Conservation (phyloP, 1,284 basidiomycete species). For the Phylloporus gajari region DNA sequence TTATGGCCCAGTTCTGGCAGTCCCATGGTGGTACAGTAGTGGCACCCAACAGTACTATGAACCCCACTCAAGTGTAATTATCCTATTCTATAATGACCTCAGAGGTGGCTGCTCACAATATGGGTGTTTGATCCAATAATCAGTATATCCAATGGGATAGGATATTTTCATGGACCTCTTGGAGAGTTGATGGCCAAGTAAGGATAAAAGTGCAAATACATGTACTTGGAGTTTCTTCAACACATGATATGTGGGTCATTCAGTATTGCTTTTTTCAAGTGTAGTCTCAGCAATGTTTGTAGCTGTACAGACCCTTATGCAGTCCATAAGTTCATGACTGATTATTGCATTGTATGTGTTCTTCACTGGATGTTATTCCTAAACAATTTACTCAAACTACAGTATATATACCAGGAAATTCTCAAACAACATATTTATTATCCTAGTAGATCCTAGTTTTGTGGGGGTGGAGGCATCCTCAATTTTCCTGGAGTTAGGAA, state of each 20-base stretch:
- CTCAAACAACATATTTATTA: slow-evolving; percentile 63
- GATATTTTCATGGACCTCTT: slow-evolving; percentile 58
- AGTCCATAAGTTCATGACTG: slow-evolving; percentile 54
- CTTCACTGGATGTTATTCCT: slow-evolving; percentile 9
- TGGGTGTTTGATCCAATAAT: slow-evolving; percentile 12
- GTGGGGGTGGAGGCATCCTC: slow-evolving; percentile 66
- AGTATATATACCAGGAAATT: slow-evolving; percentile 64
- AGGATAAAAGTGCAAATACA: slow-evolving; percentile 57
- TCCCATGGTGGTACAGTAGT: slow-evolving; percentile 33
- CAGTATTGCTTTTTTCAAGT: background rate
- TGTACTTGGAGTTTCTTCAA: slow-evolving; percentile 46
- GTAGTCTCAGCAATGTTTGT: slow-evolving; percentile 17
- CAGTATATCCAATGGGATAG: slow-evolving; percentile 59
- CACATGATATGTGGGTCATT: slow-evolving; percentile 48
- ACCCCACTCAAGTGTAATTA: slow-evolving; percentile 24
- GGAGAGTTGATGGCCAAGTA: slow-evolving; percentile 50
- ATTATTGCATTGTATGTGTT: slow-evolving; percentile 56
- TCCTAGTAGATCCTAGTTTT: slow-evolving; percentile 52
- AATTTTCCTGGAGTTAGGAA: slow-evolving; percentile 52
- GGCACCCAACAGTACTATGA: slow-evolving; percentile 3
- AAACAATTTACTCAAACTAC: slow-evolving; percentile 20
- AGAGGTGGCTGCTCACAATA: slow-evolving; percentile 51
- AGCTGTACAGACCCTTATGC: slow-evolving; percentile 57
- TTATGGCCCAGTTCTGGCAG: slow-evolving; percentile 36
- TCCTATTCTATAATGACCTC: slow-evolving; percentile 22